A percentile compares a stretch with the other conserved stretches of the same genome.
These are phyloP conservation scores for Scenedesmus sp. DNA, from an alignment of 163 green algal genomes.

Conservation along the genomic window DNA sequence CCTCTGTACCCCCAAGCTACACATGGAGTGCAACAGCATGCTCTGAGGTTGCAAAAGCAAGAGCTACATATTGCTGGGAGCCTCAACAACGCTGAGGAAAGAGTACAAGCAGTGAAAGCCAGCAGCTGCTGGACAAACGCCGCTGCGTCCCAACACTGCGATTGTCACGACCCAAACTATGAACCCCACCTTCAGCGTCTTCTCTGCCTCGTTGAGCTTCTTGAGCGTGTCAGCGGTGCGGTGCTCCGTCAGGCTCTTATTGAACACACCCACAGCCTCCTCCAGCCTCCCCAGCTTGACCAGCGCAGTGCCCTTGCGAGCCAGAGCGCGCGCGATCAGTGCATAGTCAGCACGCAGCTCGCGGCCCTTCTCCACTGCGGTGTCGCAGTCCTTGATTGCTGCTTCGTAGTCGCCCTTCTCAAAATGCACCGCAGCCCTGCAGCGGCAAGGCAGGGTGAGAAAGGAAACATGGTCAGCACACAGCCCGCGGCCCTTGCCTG, in stretches of 20 bases:
- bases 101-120: no score
- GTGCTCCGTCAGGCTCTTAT: conserved; percentile 97
- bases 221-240: conserved; percentile 97
- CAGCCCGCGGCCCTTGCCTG: conserved; percentile 76
- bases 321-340: conserved; percentile 91
- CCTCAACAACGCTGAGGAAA: no score
- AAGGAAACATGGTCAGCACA: conserved; percentile 88
- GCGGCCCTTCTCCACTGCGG: conserved; percentile 86
- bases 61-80: no score
- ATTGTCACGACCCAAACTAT: neutral
- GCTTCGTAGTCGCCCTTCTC: conserved; percentile 89
- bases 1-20: no score
- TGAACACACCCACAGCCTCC: conserved; percentile 81
- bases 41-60: no score
- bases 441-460: neutral
- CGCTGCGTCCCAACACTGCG: no score
- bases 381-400: conserved; percentile 93
- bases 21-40: no score
- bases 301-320: conserved; percentile 87
- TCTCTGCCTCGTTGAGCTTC: conserved; percentile 93
- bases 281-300: conserved; percentile 59
- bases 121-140: no score
- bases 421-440: conserved; percentile 86
- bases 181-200: conserved; percentile 68
- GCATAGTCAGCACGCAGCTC: conserved; percentile 95